Percentiles rank a stretch among this genome's conserved stretches.
These are phyloP conservation scores for Triangularia verruculosa DNA, from an alignment of 2,329 filamentous ascomycete species.

Conservation along the genomic window DNA sequence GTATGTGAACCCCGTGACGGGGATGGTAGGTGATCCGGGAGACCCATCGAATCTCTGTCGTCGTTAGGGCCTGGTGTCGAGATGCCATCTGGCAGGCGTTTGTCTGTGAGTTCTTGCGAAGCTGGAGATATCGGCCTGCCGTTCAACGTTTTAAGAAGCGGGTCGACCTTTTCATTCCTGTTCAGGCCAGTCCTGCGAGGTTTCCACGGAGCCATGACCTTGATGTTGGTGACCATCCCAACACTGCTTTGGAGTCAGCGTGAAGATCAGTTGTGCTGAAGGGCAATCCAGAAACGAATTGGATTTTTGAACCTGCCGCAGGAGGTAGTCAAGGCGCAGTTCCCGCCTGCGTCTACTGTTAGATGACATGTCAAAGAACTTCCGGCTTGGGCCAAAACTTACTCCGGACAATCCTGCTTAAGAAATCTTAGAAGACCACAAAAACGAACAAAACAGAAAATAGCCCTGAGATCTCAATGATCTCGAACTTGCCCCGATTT, in stretches of 20 bases:
- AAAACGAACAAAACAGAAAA: not conserved
- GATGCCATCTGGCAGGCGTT: not conserved
- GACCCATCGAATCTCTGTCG: not conserved
- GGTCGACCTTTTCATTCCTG: not conserved
- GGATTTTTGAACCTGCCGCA: not conserved
- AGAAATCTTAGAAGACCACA: not conserved
- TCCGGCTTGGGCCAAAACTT: not conserved
- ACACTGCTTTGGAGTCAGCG: not conserved
- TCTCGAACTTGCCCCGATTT: not conserved
- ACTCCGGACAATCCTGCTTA: not conserved
- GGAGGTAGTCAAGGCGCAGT: not conserved
- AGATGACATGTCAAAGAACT: not conserved
- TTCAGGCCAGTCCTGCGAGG: not conserved
- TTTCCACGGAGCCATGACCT: not conserved
- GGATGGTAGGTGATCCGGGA: not conserved
- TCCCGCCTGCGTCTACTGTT: not conserved
- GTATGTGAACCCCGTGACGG: not conserved
- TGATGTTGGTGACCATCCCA: not conserved
- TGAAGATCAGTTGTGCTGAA: not conserved
- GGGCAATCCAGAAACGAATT: not conserved
- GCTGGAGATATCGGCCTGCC: not conserved
- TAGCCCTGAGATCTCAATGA: not conserved
- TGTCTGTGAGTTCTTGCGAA: not conserved
- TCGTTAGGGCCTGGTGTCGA: not conserved
- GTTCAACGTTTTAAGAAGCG: not conserved